These are phyloP conservation scores for Voacanga thouarsii DNA, from an alignment of 257 asterid species.

Conservation along the genomic window DNA sequence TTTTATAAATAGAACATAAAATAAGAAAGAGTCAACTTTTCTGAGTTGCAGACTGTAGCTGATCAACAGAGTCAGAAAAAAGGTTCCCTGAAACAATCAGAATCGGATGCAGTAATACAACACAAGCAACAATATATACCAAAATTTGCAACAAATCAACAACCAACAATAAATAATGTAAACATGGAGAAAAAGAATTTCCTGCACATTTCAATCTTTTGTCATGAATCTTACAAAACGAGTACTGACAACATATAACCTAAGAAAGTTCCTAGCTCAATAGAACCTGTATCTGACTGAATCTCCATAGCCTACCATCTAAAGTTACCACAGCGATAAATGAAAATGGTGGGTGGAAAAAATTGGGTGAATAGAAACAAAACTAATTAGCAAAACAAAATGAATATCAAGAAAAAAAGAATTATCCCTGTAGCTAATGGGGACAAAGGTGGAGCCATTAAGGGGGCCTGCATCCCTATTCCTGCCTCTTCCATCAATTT, in stretches of 20 bases:
- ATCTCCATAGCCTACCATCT: constrained; percentile 27
- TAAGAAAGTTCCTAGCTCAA: constrained; percentile 21
- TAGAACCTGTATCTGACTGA: constrained; percentile 5
- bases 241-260: constrained; percentile 17
- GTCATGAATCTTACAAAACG: constrained; percentile 25
- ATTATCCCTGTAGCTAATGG: constrained; percentile 39
- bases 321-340: constrained; percentile 23
- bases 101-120: background rate
- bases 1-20: background rate
- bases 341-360: constrained; percentile 9
- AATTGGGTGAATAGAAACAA: constrained; percentile 26
- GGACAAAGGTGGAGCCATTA: constrained; percentile 30
- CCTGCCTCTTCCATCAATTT: constrained; percentile 30
- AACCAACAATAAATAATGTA: background rate
- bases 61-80: background rate
- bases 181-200: constrained; percentile 7
- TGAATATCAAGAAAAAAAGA: constrained; percentile 29
- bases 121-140: constrained; percentile 2
- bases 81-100: background rate
- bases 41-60: background rate
- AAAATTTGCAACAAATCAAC: background rate
- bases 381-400: constrained; percentile 26
- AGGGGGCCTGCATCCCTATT: constrained; percentile 25
- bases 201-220: constrained; percentile 33
- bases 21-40: background rate